Evolutionary conservation across 2,329 filamentous ascomycete genomes (phyloP), one percentile per base, ranked within the genome.

Genomic region (Pseudogymnoascus sp.): DNA sequence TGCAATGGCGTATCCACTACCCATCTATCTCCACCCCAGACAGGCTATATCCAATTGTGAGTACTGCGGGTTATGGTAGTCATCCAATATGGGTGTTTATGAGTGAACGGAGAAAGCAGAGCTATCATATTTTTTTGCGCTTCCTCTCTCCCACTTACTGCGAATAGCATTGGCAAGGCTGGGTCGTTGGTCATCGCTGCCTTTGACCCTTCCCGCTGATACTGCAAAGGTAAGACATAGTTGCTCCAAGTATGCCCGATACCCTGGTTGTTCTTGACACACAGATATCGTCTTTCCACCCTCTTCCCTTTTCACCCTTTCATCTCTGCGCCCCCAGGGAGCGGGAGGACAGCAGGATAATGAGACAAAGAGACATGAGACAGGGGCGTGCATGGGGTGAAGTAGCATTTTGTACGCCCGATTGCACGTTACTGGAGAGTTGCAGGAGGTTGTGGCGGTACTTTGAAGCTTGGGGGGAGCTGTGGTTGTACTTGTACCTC

Each of bases 211-310:
- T 16, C n/a, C 25, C 43, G 25, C 18, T 50, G 14, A 30, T 50
- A 50, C 8, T 50, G 43, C 8, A 7, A 30, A 18, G 18, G 25
- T 32, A 50, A 50, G 43, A 50, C 43, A 50, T 14, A 28, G 22
- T 43, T 43, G 39, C 20, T 43, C 39, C 39, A 43, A 22, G 39
- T 50, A 50, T 50, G 41, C 4, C 14, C 12, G 14, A n/a, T 11
- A 50, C 43, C 43, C 43, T 50, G 43, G 43, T 50, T 50, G 43
- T 50, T 50, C 22, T 50, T 50, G 43, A 50, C 43, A 50, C 43
- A 50, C 43, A 50, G 22, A 50, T 50, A 50, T 30, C 25, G 14
- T 28, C 22, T 30, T 50, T 22, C 43, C 30, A 11, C 43, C 25
- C 30, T 25, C 3, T 50, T 20, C 43, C 43, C 43, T 14, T 50